These are phyloP conservation scores for Beauveria sp. DNA, from an alignment of 2,329 filamentous ascomycete species.

Conservation along the genomic window DNA sequence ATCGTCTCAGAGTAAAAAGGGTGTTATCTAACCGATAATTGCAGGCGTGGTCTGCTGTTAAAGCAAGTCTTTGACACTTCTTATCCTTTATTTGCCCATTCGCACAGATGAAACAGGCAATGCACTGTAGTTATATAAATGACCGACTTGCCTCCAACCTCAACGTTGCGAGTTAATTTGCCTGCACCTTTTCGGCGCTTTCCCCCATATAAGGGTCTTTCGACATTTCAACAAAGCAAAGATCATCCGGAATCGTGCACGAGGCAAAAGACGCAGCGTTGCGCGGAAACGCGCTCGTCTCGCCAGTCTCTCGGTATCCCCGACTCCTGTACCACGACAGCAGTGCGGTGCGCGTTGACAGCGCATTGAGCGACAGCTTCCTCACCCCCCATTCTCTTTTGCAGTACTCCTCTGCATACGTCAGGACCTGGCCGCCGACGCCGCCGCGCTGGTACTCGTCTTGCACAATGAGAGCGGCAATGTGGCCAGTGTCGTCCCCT, in stretches of 20 bases:
- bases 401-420: constrained; percentile 23
- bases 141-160: too few species aligned
- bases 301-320: constrained; percentile 28
- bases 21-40: too few species aligned
- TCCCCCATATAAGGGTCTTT: constrained; percentile 18
- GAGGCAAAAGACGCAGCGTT: constrained; percentile 11
- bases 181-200: not conserved
- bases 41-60: too few species aligned
- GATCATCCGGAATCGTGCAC: constrained; percentile 18
- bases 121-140: too few species aligned
- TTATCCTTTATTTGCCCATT: too few species aligned
- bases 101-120: too few species aligned
- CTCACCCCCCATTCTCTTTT: constrained; percentile 18
- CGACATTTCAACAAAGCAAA: constrained; percentile 28
- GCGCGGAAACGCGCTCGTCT: constrained; percentile 24
- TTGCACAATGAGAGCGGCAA: constrained; percentile 23
- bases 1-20: too few species aligned
- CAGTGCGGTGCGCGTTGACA: constrained; percentile 26
- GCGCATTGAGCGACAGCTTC: constrained; percentile 26
- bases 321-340: constrained; percentile 28
- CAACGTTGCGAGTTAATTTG: not conserved
- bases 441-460: constrained; percentile 20
- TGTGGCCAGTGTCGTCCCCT: constrained; percentile 15
- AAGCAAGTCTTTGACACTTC: too few species aligned
- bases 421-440: constrained; percentile 24